Percentiles rank a stretch among this genome's conserved stretches.
phyloP scores from a whole-genome alignment of 441 rosid genomes.

The Adansonia grandidieri region DNA sequence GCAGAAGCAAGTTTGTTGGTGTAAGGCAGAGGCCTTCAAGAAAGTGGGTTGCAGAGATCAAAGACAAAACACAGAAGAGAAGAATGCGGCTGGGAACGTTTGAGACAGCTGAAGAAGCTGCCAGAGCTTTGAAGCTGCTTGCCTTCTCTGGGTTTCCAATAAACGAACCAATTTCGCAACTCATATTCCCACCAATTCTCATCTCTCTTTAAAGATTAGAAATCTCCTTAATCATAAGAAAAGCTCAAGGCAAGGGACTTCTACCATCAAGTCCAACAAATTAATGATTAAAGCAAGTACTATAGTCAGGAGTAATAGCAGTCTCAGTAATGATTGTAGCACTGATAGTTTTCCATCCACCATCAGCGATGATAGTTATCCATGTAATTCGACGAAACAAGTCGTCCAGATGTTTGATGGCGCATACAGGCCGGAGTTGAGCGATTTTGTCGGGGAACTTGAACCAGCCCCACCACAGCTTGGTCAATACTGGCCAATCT shows the following conservation, averaged over 20 bases:
- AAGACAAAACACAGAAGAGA: constrained; percentile 82
- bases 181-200: constrained; percentile 52
- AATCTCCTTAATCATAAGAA: constrained; percentile 68
- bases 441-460: constrained; percentile 34
- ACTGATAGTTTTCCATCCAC: background rate
- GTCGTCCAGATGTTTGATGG: constrained; percentile 36
- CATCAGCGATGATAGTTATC: constrained; percentile 9
- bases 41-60: constrained; percentile 95
- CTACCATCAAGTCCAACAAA: constrained; percentile 33
- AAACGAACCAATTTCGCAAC: constrained; percentile 75
- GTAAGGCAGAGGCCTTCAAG: constrained; percentile 92
- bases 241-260: constrained; percentile 44
- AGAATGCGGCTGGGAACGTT: constrained; percentile 96
- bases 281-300: constrained; percentile 33
- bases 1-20: constrained; percentile 69
- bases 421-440: constrained; percentile 59
- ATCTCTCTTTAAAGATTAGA: constrained; percentile 67
- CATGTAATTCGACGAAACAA: constrained; percentile 20
- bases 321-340: background rate
- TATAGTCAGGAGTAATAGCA: constrained; percentile 3
- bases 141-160: constrained; percentile 79
- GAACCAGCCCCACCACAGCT: constrained; percentile 31
- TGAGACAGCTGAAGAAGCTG: constrained; percentile 83
- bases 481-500: constrained; percentile 52
- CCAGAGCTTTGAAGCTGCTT: constrained; percentile 87